Base-by-base conservation (phyloP, 768 basidiomycete genomes). In the Auricularia heimuer region DNA sequence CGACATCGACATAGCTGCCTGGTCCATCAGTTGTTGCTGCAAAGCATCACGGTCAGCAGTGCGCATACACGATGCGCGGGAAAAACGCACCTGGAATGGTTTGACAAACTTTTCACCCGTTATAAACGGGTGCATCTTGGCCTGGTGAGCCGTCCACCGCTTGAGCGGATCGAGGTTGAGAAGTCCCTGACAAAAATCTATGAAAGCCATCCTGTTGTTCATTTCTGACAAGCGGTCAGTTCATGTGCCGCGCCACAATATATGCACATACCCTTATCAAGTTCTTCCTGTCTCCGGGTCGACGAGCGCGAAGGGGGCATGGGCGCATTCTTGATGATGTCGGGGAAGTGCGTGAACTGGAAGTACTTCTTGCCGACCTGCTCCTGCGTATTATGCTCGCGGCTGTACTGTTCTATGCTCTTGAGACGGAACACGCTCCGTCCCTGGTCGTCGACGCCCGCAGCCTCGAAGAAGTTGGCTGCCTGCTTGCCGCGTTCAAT, bases 61-160 rank as follows among this genome's bases (percentile, higher is more conserved):
- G 51, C 36, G 7, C 37, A 18, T 51, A 6, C 6, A 18, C 16
- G 33, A 39, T 12, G 21, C 11, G 34, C 12, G 56, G 24, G 12
- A 51, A 18, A 60, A 10, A 78, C 87, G 73, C 77, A 90, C 92
- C 73, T 85, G 82, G 76, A 89, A 94, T 4, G 92, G 88, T 71
- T 90, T 92, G 4, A 85, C 87, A 72, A 89, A 97, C 73, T 94
- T 95, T 76, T 98, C 97, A 62, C 96, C 96, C 4, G 94, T 97
- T 70, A 99, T 97, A 77, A 98, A 99, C 2, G 97, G 97, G 75
- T 99, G 97, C 71, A 90, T 78, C 62, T 89, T 82, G 45, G 97
- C 97, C 76, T 99, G 95, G 72, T 97, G 94, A 33, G 97, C 96
- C 11, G 95, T 89, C 97, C 97, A 99, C 64, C 97, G 83, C 65